Base-by-base conservation (phyloP, 73 alveolate species). In the Breviolum minutum region DNA sequence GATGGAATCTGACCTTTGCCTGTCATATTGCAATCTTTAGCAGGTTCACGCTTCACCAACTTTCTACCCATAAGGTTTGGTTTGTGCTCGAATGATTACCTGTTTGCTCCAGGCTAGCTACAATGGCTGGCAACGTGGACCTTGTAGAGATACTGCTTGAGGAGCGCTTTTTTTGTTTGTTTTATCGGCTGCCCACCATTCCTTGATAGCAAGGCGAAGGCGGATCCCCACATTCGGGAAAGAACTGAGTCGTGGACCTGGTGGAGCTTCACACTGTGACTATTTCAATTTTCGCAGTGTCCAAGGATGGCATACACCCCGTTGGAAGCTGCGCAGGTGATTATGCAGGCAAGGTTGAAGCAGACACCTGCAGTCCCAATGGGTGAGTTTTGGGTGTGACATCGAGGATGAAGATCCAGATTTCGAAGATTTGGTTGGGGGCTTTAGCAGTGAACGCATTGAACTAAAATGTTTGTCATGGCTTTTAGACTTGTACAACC, bases 171-270 rank as follows among this genome's bases (percentile, higher is more conserved):
- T 14, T 10, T 40, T 29, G 27, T n/a, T 12, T 32, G 64, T 27
- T 40, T 40, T 40, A 40, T 40, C 54, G 3, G 87, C 87, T 17
- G 87, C 24, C 92, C 26, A 60, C 73, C 1, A 13, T 11, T 29
- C 12, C 11, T 6, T 8, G 62, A 66, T 54, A 32, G 84, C 4
- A 54, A 88, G 95, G 95, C 95, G 7, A 83, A 76, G 64, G 95
- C 95, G 27, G 95, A 88, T 88, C 95, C 95, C 16, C 95, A 88
- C 79, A 30, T 88, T 32, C 95, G 95, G 20, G 95, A 88, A 68
- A 26, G 95, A 32, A 88, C 95, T 66, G 95, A 88, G 95, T 68
- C n/a, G 9, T 40, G 14, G 77, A 48, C 95, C 63, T 68, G 63
- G 30, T 10, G 14, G 48, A 22, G 17, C 11, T 6, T 40, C 54